Conservation (phyloP, 305 asterid genomes). For the Fraxinus floribunda region DNA sequence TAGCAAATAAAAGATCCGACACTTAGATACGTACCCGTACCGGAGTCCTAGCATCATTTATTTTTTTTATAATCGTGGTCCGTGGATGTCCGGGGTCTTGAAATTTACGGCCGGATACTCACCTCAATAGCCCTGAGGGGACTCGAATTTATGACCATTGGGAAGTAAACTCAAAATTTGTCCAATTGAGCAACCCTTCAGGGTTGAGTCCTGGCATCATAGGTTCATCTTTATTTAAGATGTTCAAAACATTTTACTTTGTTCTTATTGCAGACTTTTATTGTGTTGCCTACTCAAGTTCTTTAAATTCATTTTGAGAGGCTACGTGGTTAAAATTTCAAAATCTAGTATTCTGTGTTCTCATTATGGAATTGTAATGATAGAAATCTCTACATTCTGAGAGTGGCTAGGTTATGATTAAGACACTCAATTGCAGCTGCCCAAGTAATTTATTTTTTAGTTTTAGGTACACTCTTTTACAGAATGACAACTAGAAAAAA, state of each 20-base stretch:
- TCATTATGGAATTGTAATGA: not conserved
- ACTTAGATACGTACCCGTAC: not conserved
- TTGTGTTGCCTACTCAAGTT: not conserved
- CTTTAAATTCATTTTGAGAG: not conserved
- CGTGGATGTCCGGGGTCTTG: too few relatives aligned
- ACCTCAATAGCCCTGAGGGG: too few relatives aligned
- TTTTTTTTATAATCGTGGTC: too few relatives aligned
- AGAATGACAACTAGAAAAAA: not conserved
- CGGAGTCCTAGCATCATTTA: not conserved
- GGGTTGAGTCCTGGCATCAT: not conserved
- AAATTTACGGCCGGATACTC: too few relatives aligned
- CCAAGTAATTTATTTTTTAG: not conserved
- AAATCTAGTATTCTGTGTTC: not conserved
- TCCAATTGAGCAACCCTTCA: too few relatives aligned
- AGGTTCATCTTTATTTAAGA: not conserved
- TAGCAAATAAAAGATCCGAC: not conserved
- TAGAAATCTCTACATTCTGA: not conserved
- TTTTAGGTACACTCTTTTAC: not conserved
- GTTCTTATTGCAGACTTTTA: not conserved
- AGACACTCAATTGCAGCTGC: not conserved
- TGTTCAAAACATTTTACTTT: not conserved
- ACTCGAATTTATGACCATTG: too few relatives aligned
- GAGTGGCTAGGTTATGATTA: not conserved
- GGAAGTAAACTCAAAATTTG: too few relatives aligned
- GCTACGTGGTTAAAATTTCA: not conserved